A percentile compares a stretch with the other conserved stretches of the same genome.
Evolutionary conservation across 2,329 filamentous ascomycete genomes (phyloP).

Genomic region (Claviceps sorghi): DNA sequence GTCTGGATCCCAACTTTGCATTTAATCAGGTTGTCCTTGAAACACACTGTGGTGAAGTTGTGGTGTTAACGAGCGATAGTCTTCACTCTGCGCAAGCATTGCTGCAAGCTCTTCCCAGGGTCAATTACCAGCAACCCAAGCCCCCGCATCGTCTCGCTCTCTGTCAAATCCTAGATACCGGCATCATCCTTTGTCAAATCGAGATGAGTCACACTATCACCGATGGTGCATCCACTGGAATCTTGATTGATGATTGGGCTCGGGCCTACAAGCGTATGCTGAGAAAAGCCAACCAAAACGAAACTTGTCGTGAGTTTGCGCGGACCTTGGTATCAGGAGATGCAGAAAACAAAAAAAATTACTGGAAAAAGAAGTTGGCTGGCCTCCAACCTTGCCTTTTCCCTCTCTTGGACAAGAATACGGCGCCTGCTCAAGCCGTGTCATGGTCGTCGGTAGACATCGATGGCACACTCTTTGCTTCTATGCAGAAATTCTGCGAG

Average conservation of each 20-base stretch:
- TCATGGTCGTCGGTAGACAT: not conserved
- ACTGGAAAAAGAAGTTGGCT: slow-evolving; percentile 6
- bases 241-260: slow-evolving; percentile 5
- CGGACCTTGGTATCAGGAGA: not conserved
- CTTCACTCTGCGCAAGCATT: not conserved
- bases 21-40: slow-evolving; percentile 5
- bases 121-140: slow-evolving; percentile 1
- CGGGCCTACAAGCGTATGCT: slow-evolving; percentile 1
- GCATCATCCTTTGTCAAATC: slow-evolving; percentile 12
- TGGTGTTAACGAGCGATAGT: not conserved
- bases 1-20: not conserved
- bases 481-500: slow-evolving; percentile 20
- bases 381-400: slow-evolving; percentile 7
- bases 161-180: not conserved
- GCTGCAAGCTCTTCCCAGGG: not conserved
- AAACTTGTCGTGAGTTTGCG: slow-evolving; percentile 3
- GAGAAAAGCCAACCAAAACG: not conserved
- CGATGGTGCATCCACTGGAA: slow-evolving; percentile 18
- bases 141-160: slow-evolving; percentile 1
- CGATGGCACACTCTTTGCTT: not conserved
- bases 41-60: not conserved
- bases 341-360: slow-evolving; percentile 2
- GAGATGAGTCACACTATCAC: slow-evolving; percentile 22
- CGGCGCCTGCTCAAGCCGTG: not conserved
- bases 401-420: not conserved